These are phyloP conservation scores for Saturnispora bothae DNA, from an alignment of 805 yeast species.

Conservation along the genomic window DNA sequence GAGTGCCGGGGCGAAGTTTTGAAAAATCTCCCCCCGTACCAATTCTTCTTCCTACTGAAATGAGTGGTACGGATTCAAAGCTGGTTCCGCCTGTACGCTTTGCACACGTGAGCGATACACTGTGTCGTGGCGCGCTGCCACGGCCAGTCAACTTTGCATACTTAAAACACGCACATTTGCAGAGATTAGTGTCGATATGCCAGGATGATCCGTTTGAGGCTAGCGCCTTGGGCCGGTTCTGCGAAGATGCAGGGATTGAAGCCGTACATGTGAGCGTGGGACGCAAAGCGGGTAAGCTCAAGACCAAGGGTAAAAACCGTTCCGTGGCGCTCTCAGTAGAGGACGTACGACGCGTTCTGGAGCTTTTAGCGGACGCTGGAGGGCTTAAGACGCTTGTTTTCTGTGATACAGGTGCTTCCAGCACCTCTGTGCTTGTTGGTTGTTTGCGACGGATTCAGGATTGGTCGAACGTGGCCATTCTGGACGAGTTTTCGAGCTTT, in stretches of 20 bases:
- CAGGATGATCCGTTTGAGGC: slow-evolving; percentile 56
- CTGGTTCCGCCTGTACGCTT: slow-evolving; percentile 72
- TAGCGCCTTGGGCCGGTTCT: slow-evolving; percentile 38
- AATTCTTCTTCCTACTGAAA: not conserved
- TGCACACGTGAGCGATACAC: slow-evolving; percentile 53
- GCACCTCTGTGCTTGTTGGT: slow-evolving; percentile 75
- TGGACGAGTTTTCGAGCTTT: slow-evolving; percentile 72
- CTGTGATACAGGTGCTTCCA: slow-evolving; percentile 84
- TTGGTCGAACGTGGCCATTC: slow-evolving; percentile 85
- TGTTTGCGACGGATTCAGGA: slow-evolving; percentile 72
- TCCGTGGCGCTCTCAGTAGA: slow-evolving; percentile 70
- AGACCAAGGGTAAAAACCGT: slow-evolving; percentile 72
- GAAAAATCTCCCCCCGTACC: too few relatives aligned
- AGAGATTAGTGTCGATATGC: slow-evolving; percentile 67
- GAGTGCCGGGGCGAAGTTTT: too few relatives aligned
- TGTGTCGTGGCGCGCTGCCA: slow-evolving; percentile 85
- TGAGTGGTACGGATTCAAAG: slow-evolving; percentile 10
- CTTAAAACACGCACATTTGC: slow-evolving; percentile 51
- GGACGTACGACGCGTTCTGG: slow-evolving; percentile 50
- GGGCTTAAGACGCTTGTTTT: slow-evolving; percentile 62
- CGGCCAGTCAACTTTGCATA: slow-evolving; percentile 62
- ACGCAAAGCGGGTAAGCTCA: slow-evolving; percentile 16
- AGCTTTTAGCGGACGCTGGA: slow-evolving; percentile 35
- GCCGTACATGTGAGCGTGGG: slow-evolving; percentile 60
- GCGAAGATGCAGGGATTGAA: slow-evolving; percentile 41